phyloP scores from a whole-genome alignment of 805 yeast species.

The Candida ulmi region DNA sequence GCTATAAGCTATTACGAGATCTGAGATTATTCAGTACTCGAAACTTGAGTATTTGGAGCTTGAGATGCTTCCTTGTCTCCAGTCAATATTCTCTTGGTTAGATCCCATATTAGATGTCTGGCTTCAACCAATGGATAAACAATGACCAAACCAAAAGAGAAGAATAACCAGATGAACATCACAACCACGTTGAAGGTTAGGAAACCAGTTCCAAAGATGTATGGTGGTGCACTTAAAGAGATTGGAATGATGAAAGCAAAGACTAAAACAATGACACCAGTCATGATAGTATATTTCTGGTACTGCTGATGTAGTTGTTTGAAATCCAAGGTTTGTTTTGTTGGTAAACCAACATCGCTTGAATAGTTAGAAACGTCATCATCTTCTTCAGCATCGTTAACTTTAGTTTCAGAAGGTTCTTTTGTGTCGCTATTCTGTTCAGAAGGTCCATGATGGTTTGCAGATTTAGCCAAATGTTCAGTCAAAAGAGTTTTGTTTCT shows the following conservation, averaged over 20 bases:
- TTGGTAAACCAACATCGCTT: constrained; percentile 19
- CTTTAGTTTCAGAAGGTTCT: neutral
- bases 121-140: constrained; percentile 27
- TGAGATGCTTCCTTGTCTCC: too few relatives aligned
- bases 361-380: constrained; percentile 4
- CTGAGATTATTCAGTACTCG: too few relatives aligned
- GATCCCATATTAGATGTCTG: constrained; percentile 9
- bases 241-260: constrained; percentile 29
- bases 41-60: too few relatives aligned
- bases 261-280: constrained; percentile 19
- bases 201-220: constrained; percentile 28
- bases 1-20: too few relatives aligned
- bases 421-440: neutral
- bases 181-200: constrained; percentile 27
- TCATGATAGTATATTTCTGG: constrained; percentile 24
- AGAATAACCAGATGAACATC: constrained; percentile 30
- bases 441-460: neutral
- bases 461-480: constrained; percentile 7
- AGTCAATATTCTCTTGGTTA: constrained; percentile 1
- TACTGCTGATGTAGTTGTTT: constrained; percentile 25
- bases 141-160: constrained; percentile 27
- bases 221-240: constrained; percentile 29
- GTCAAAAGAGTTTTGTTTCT: constrained; percentile 29
- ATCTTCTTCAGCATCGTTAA: neutral
- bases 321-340: constrained; percentile 22